Base-by-base conservation (phyloP, 1,139 yeast species). In the Fermentozyma sake region DNA sequence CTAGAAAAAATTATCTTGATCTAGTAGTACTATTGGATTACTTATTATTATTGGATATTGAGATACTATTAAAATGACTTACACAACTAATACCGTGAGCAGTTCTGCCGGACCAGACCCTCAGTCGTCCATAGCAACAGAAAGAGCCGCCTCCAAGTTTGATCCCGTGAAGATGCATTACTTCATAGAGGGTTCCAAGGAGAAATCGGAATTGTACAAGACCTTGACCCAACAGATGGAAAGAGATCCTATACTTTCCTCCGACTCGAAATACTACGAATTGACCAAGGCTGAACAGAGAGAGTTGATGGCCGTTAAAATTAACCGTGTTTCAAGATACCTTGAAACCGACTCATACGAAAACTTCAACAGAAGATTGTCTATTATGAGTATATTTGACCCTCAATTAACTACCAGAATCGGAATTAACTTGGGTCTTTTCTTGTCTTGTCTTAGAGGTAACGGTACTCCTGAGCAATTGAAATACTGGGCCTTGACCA, bases 161-260 rank as follows among this genome's bases (percentile, higher is more conserved):
- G 55, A 58, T 46, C 57, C 59, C 14, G 46, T 39, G 30, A 44
- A 52, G 33, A 57, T 66, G 65, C 61, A 65, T 41, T 42, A 54
- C 38, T 64, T 64, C 38, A 50, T 66, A 38, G 72, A 66, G 42
- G 72, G 71, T 25, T 44, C 56, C 24, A 36, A 39, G 27, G 60
- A 57, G 29, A 49, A 58, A 31, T 52, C 68, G 6, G 55, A 53
- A 26, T 36, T 45, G 29, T 39, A 53, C 36, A 52, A 58, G 31
- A 26, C 34, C 14, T 45, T 64, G 36, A 42, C 49, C 22, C 58
- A 55, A 33, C 64, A 61, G 39, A 55, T 66, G 58, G 72, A 66
- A 46, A 54, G 68, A 37, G 72, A 66, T 42, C 69, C 71, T 6
- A 44, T 66, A 25, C 48, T 66, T 35, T 47, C 55, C 15, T 53